A percentile compares a stretch with the other conserved stretches of the same genome.
Conservation (phyloP, 208 protist species). For the Wallacemonas rigidus region DNA sequence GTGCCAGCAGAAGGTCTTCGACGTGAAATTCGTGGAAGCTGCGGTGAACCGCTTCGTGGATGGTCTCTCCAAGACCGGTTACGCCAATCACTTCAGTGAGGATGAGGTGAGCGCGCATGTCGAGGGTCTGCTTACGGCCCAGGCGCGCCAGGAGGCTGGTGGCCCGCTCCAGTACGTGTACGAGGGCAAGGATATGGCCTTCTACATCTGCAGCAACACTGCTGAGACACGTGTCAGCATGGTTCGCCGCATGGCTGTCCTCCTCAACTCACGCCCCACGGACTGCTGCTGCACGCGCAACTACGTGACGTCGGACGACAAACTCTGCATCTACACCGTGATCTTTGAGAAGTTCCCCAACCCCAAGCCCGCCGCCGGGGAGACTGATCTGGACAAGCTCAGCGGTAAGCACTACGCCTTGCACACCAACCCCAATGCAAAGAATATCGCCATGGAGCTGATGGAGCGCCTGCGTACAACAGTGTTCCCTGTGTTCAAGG, state of each 20-base stretch:
- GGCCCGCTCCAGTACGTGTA: slow-evolving; percentile 72
- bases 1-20: slow-evolving; percentile 50
- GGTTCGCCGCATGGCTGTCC: slow-evolving; percentile 61
- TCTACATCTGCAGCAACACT: slow-evolving; percentile 76
- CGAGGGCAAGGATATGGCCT: slow-evolving; percentile 48
- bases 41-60: slow-evolving; percentile 44
- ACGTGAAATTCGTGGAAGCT: slow-evolving; percentile 35
- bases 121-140: slow-evolving; percentile 64
- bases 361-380: slow-evolving; percentile 25
- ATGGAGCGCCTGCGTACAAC: slow-evolving; percentile 54
- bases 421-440: slow-evolving; percentile 18
- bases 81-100: slow-evolving; percentile 48
- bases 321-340: slow-evolving; percentile 62
- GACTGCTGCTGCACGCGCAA: slow-evolving; percentile 46
- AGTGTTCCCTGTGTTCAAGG: slow-evolving; percentile 62
- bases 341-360: slow-evolving; percentile 50
- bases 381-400: slow-evolving; percentile 47
- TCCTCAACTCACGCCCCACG: slow-evolving; percentile 37
- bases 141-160: slow-evolving; percentile 48
- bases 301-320: slow-evolving; percentile 61
- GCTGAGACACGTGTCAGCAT: slow-evolving; percentile 41
- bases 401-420: slow-evolving; percentile 42
- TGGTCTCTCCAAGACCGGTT: slow-evolving; percentile 46
- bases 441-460: slow-evolving; percentile 32
- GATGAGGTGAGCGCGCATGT: slow-evolving; percentile 55